A percentile compares a stretch with the other conserved stretches of the same genome.
Conservation (phyloP, 2,329 filamentous ascomycete genomes). For the Parastagonospora nodorum region DNA sequence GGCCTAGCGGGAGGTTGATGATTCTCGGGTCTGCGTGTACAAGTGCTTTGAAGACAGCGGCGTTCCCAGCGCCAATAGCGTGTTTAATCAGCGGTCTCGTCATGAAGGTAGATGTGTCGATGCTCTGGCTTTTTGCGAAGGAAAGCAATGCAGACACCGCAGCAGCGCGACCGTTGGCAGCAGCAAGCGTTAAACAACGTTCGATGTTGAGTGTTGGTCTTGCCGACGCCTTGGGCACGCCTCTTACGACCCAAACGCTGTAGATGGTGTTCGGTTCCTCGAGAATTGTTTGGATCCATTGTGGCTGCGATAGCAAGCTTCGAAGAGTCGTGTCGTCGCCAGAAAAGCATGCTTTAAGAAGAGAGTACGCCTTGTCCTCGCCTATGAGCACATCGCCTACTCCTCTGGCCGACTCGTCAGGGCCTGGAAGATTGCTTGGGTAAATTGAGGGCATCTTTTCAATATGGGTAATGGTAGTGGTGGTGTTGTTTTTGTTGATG, state of each 20-base stretch:
- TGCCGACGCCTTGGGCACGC: background rate
- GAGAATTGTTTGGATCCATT: conserved; percentile 12
- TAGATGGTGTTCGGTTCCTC: conserved; percentile 9
- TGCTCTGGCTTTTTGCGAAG: background rate
- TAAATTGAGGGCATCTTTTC: too few species aligned
- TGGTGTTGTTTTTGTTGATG: too few species aligned
- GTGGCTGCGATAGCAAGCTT: conserved; percentile 16
- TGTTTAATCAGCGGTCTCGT: background rate
- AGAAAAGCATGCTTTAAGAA: conserved; percentile 17
- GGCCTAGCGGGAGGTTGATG: background rate
- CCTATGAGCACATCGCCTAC: conserved; percentile 13
- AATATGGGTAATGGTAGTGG: too few species aligned
- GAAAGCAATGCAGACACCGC: background rate
- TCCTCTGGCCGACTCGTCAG: conserved; percentile 5
- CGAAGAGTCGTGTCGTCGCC: conserved; percentile 11
- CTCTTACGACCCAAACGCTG: background rate
- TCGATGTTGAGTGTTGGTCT: background rate
- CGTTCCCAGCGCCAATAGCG: background rate
- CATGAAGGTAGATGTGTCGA: background rate
- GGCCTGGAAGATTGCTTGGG: background rate
- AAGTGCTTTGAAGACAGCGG: background rate
- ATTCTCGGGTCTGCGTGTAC: background rate
- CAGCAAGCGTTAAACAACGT: background rate
- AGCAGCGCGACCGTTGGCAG: background rate
- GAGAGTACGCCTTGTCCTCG: conserved; percentile 9